Conservation (phyloP, 2,329 filamentous ascomycete species). For the Ascochyta rabiei region DNA sequence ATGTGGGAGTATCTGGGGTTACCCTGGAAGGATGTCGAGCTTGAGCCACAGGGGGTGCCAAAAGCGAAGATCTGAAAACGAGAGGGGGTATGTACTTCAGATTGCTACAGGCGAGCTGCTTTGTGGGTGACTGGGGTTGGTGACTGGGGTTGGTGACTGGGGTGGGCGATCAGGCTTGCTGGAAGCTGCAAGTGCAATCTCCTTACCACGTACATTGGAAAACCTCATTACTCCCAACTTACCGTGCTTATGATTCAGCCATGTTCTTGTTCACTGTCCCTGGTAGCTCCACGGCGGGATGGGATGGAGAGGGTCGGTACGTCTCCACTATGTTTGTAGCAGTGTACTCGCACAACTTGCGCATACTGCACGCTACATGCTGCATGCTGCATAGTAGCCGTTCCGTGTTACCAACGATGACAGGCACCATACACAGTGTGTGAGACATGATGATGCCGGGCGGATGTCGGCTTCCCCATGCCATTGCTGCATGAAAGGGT, state of each 20-base stretch:
- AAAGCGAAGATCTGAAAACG: slow-evolving; percentile 39
- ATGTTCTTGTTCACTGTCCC: background rate
- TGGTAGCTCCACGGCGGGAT: background rate
- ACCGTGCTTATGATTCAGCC: background rate
- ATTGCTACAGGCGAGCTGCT: slow-evolving; percentile 1
- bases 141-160: too few relatives aligned
- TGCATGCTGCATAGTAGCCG: slow-evolving; percentile 20
- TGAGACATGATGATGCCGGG: slow-evolving; percentile 20
- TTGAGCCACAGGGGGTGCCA: slow-evolving; percentile 43
- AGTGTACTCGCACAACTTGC: slow-evolving; percentile 10
- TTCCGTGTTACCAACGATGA: slow-evolving; percentile 23
- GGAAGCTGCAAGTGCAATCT: background rate
- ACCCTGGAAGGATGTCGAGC: slow-evolving; percentile 61
- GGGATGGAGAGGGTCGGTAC: background rate
- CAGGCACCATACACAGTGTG: background rate
- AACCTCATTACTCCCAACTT: background rate
- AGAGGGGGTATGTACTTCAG: background rate
- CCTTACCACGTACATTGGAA: background rate
- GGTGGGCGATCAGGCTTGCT: slow-evolving; percentile 1
- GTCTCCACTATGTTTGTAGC: background rate
- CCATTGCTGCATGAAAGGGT: slow-evolving; percentile 10
- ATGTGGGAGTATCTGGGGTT: slow-evolving; percentile 71
- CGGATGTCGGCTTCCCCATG: slow-evolving; percentile 30
- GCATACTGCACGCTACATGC: slow-evolving; percentile 8
- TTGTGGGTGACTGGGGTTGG: background rate